A percentile compares a stretch with the other conserved stretches of the same genome.
phyloP scores from a whole-genome alignment of 2,329 filamentous ascomycete genomes.

The Chalaropsis ovoidea region DNA sequence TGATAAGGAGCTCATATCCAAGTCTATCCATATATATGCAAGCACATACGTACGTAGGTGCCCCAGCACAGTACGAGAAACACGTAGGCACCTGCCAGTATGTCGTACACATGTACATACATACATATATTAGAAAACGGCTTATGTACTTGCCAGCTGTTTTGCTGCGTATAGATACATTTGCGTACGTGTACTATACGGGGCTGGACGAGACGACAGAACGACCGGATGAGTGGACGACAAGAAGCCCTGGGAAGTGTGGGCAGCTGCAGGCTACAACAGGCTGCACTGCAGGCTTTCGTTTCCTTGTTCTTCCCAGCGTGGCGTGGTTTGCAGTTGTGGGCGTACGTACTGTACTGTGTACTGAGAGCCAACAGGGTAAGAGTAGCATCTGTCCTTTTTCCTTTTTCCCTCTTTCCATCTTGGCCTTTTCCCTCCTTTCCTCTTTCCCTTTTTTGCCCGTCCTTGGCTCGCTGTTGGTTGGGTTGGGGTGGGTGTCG shows the following conservation, averaged over 20 bases:
- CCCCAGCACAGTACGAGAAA: not conserved
- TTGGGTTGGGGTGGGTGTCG: no score
- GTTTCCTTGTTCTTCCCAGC: not conserved
- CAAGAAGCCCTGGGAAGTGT: not conserved
- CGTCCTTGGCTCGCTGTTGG: no score
- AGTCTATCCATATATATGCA: not conserved
- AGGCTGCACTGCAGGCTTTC: not conserved
- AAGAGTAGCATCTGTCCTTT: no score
- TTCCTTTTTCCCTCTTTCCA: no score
- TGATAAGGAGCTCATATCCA: no score
- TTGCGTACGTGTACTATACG: slow-evolving; percentile 8
- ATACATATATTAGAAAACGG: not conserved
- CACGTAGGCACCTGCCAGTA: not conserved
- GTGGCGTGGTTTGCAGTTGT: no score
- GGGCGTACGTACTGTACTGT: no score
- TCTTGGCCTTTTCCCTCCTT: no score
- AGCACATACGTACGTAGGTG: not conserved
- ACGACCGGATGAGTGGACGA: no score
- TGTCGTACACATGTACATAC: slow-evolving; percentile 12
- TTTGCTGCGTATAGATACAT: not conserved
- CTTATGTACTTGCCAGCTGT: not conserved
- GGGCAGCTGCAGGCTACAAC: not conserved
- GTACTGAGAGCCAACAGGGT: no score
- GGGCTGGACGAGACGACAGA: no score
- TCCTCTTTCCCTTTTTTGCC: no score